phyloP scores from a whole-genome alignment of 495 filamentous ascomycete genomes.

The Aspergillus haitiensis region DNA sequence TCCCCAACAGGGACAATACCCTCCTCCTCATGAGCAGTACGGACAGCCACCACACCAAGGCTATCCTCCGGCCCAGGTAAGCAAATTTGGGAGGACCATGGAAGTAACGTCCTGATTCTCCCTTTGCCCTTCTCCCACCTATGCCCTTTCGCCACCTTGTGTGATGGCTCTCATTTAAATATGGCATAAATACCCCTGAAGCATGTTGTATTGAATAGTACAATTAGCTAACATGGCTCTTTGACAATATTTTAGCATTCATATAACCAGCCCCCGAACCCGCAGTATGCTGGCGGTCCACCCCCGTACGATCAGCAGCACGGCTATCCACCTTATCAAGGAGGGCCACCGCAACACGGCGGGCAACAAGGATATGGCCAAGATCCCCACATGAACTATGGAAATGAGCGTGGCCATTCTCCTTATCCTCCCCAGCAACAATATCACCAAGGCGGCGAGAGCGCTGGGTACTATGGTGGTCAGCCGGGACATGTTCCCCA shows the following conservation, averaged over 20 bases:
- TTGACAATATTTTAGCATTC: conserved; percentile 16
- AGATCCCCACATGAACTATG: conserved; percentile 22
- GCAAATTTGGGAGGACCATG: conserved; percentile 5
- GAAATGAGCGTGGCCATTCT: conserved; percentile 31
- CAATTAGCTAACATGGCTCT: conserved; percentile 12
- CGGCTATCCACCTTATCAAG: conserved; percentile 20
- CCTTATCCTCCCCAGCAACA: conserved; percentile 35
- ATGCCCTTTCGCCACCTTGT: no score
- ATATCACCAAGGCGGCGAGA: conserved; percentile 29
- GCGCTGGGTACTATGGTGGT: conserved; percentile 27
- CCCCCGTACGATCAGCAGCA: conserved; percentile 26
- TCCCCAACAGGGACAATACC: conserved; percentile 26
- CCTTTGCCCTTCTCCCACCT: not conserved
- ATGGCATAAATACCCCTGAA: not conserved
- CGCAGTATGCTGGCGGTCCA: conserved; percentile 20
- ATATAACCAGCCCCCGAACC: conserved; percentile 27
- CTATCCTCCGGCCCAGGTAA: conserved; percentile 33
- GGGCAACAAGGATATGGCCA: conserved; percentile 22
- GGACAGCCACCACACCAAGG: conserved; percentile 31
- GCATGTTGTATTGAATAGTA: not conserved
- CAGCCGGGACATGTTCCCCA: conserved; percentile 21
- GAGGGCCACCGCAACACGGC: conserved; percentile 10
- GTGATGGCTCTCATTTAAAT: no score
- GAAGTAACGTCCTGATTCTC: not conserved
- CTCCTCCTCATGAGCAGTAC: conserved; percentile 27